These are phyloP conservation scores for Phyllosticta ampelicida DNA, from an alignment of 2,329 filamentous ascomycete genomes.

Conservation along the genomic window DNA sequence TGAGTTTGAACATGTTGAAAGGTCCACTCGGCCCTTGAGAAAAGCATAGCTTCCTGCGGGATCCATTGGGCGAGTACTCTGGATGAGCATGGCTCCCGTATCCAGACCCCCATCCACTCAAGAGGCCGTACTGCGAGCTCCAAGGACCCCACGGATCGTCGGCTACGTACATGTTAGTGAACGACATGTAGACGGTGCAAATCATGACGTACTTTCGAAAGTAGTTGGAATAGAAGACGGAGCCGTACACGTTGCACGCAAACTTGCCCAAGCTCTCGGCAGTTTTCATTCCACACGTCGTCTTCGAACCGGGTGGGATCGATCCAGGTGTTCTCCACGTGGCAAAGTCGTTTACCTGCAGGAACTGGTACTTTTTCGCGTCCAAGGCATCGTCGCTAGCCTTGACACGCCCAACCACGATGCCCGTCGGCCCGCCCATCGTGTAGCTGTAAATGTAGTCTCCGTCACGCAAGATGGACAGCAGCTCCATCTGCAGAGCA, in stretches of 20 bases:
- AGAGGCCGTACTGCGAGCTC: neutral
- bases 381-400: conserved; percentile 5
- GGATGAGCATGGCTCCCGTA: conserved; percentile 7
- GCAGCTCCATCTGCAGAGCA: neutral
- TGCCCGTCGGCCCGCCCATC: conserved; percentile 2
- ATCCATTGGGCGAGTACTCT: neutral
- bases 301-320: neutral
- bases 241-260: conserved; percentile 3
- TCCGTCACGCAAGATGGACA: neutral
- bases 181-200: conserved; percentile 1
- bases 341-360: neutral
- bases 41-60: conserved; percentile 4
- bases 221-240: conserved; percentile 2
- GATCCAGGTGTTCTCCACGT: neutral
- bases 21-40: conserved; percentile 8
- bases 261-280: neutral
- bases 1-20: conserved; percentile 7
- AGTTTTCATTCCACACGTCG: conserved; percentile 2
- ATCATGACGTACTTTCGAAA: conserved; percentile 8
- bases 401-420: conserved; percentile 7
- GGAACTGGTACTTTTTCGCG: conserved; percentile 7
- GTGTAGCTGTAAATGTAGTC: conserved; percentile 9
- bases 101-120: neutral
- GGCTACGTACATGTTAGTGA: conserved; percentile 6
- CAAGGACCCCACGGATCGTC: conserved; percentile 7